Conservation (phyloP, 495 filamentous ascomycete genomes). For the Podospora anserina region DNA sequence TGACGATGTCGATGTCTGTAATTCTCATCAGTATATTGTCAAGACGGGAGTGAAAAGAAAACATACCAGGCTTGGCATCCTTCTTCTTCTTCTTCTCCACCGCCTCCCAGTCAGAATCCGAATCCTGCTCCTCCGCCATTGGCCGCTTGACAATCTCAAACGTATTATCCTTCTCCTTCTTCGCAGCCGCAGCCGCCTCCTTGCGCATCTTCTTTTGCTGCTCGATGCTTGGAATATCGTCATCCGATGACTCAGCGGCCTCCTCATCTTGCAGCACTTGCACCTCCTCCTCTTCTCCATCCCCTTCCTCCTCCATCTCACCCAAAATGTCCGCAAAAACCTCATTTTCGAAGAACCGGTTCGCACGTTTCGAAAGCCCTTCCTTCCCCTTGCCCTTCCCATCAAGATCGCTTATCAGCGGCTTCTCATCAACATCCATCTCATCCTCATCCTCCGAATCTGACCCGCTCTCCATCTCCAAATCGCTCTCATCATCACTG, state of each 20-base stretch:
- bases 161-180: conserved; percentile 23
- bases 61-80: conserved; percentile 66
- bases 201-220: conserved; percentile 22
- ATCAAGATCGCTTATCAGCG: conserved; percentile 54
- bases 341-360: conserved; percentile 90
- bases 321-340: conserved; percentile 72
- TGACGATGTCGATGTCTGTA: conserved; percentile 94
- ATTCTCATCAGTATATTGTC: conserved; percentile 31
- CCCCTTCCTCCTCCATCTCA: conserved; percentile 47
- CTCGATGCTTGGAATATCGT: conserved; percentile 15
- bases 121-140: conserved; percentile 7
- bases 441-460: conserved; percentile 53
- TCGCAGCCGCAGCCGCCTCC: conserved; percentile 14
- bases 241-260: conserved; percentile 18
- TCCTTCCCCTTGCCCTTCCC: conserved; percentile 41
- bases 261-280: conserved; percentile 13
- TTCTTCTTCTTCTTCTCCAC: conserved; percentile 60
- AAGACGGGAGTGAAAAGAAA: background rate
- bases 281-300: conserved; percentile 46
- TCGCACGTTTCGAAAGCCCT: conserved; percentile 75
- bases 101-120: conserved; percentile 59
- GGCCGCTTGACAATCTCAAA: conserved; percentile 55
- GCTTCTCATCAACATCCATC: conserved; percentile 32
- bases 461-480: conserved; percentile 54
- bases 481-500: conserved; percentile 48